Evolutionary conservation across 805 yeast genomes (phyloP).

Genomic region (Jamesozyma spencerorum): DNA sequence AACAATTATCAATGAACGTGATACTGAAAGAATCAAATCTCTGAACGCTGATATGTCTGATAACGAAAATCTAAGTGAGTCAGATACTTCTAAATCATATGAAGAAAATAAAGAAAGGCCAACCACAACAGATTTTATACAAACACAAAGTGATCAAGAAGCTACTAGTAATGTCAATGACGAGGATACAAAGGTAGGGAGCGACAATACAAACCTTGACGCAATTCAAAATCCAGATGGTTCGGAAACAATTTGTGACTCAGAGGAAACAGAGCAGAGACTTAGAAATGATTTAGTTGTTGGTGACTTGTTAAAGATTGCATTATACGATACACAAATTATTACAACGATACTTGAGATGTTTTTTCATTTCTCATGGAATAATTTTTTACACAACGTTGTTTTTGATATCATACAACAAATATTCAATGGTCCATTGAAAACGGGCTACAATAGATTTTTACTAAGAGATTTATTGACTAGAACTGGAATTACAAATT

Average conservation of each 20-base stretch:
- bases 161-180: background rate
- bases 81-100: background rate
- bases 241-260: constrained; percentile 14
- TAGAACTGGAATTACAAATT: constrained; percentile 47
- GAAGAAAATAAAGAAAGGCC: constrained; percentile 5
- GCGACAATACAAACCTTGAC: constrained; percentile 11
- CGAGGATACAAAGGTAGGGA: background rate
- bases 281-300: constrained; percentile 50
- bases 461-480: constrained; percentile 54
- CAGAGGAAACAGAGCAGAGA: constrained; percentile 29
- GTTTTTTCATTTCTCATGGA: constrained; percentile 73
- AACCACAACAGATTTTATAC: constrained; percentile 3
- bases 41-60: constrained; percentile 12
- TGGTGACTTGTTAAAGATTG: constrained; percentile 66
- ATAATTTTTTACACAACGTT: constrained; percentile 76
- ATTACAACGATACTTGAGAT: constrained; percentile 51
- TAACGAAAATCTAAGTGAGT: background rate
- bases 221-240: constrained; percentile 3
- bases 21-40: constrained; percentile 41
- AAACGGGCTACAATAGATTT: constrained; percentile 64
- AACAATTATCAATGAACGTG: constrained; percentile 59
- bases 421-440: constrained; percentile 63
- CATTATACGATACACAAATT: constrained; percentile 54
- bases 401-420: constrained; percentile 80
- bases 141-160: constrained; percentile 1